These are phyloP conservation scores for Lentinus brumalis DNA, from an alignment of 768 basidiomycete genomes.

Conservation along the genomic window DNA sequence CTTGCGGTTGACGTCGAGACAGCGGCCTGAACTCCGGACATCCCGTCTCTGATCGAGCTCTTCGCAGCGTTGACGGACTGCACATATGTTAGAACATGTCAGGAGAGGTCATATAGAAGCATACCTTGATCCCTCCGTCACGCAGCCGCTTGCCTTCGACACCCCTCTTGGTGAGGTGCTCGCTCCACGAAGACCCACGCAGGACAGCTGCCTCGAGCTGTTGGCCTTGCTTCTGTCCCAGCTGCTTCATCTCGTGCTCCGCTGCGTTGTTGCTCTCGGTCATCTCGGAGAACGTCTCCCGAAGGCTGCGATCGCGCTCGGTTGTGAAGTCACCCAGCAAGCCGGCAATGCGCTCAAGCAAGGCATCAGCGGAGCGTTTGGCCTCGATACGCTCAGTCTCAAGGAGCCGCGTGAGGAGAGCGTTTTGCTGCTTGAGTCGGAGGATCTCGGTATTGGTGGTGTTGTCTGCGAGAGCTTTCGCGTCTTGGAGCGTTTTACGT, in stretches of 20 bases:
- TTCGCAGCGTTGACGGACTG: slow-evolving; percentile 47
- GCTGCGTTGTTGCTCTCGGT: slow-evolving; percentile 58
- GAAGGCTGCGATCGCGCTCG: slow-evolving; percentile 66
- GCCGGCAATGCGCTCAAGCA: slow-evolving; percentile 73
- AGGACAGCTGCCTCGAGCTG: slow-evolving; percentile 43
- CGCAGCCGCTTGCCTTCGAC: slow-evolving; percentile 55
- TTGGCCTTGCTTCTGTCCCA: slow-evolving; percentile 51
- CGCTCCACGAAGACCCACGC: slow-evolving; percentile 44
- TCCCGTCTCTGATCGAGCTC: slow-evolving; percentile 41
- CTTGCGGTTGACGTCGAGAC: slow-evolving; percentile 49
- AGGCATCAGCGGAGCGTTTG: slow-evolving; percentile 67
- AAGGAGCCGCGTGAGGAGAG: slow-evolving; percentile 58
- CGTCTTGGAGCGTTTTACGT: slow-evolving; percentile 49
- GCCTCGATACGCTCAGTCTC: slow-evolving; percentile 67
- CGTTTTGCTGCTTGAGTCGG: slow-evolving; percentile 73
- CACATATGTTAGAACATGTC: not conserved
- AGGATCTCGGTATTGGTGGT: slow-evolving; percentile 54
- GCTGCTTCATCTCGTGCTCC: slow-evolving; percentile 49
- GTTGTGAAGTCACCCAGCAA: slow-evolving; percentile 72
- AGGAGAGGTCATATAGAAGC: slow-evolving; percentile 8
- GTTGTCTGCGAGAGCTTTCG: slow-evolving; percentile 49
- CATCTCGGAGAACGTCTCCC: slow-evolving; percentile 55
- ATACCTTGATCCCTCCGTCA: slow-evolving; percentile 63
- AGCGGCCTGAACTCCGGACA: slow-evolving; percentile 47
- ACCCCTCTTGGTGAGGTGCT: slow-evolving; percentile 45